Conservation (phyloP, 495 filamentous ascomycete genomes). For the Neurospora sp. region DNA sequence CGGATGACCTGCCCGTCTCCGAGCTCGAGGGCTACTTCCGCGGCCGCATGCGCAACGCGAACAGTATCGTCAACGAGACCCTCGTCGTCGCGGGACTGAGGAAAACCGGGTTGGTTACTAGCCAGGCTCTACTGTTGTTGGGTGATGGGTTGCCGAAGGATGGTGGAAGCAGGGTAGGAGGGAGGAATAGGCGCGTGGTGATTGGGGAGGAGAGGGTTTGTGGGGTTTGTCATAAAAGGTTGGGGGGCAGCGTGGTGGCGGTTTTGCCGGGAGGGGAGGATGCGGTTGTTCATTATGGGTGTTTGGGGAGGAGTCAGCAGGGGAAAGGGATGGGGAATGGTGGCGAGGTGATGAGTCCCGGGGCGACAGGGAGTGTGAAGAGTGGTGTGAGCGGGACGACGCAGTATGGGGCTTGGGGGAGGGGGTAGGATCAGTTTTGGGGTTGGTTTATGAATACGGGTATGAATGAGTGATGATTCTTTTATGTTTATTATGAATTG, state of each 20-base stretch:
- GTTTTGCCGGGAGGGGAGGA: constrained; percentile 38
- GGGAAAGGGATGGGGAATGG: constrained; percentile 14
- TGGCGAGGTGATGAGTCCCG: background rate
- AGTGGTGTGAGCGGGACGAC: background rate
- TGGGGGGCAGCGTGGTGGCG: constrained; percentile 78
- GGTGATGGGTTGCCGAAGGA: constrained; percentile 47
- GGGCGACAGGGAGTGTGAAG: constrained; percentile 2
- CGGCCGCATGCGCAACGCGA: constrained; percentile 81
- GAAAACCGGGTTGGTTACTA: constrained; percentile 60
- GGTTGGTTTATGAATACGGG: background rate
- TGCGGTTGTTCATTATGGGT: constrained; percentile 74
- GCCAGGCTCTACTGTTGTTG: constrained; percentile 60
- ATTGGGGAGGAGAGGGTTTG: constrained; percentile 82
- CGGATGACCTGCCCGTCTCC: constrained; percentile 60
- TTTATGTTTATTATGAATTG: background rate
- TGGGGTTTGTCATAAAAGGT: constrained; percentile 80
- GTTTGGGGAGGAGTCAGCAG: constrained; percentile 40
- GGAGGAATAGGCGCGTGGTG: constrained; percentile 62
- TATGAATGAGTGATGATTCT: background rate
- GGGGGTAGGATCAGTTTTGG: background rate
- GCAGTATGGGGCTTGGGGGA: constrained; percentile 10
- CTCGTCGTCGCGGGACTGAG: constrained; percentile 64
- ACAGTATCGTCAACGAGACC: constrained; percentile 65
- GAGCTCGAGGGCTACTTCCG: constrained; percentile 88
- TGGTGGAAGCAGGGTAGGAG: constrained; percentile 46